Conservation (phyloP, 495 filamentous ascomycete species). For the Neurospora pannonica region DNA sequence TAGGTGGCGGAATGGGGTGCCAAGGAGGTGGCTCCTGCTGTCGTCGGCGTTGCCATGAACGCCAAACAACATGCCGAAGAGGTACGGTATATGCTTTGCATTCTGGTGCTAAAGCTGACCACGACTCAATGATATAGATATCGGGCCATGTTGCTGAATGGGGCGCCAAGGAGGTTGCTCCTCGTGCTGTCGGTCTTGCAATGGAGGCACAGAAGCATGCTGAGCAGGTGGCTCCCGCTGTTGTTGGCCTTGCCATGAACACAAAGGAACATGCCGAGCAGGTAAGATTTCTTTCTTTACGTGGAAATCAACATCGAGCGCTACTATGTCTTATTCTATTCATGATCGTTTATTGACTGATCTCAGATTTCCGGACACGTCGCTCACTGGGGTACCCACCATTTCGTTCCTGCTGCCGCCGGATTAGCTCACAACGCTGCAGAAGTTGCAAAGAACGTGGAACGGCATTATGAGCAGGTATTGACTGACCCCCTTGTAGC, state of each 20-base stretch:
- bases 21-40: not conserved
- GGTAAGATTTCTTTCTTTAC: not conserved
- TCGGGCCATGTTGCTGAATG: not conserved
- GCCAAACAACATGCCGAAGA: not conserved
- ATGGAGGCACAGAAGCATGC: not conserved
- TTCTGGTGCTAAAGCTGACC: not conserved
- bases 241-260: not conserved
- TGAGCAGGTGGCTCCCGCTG: not conserved
- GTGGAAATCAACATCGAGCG: not conserved
- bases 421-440: not conserved
- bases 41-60: not conserved
- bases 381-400: not conserved
- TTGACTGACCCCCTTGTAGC: not conserved
- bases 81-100: not conserved
- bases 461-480: not conserved
- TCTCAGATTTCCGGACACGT: not conserved
- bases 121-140: not conserved
- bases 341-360: not conserved
- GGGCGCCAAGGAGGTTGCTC: not conserved
- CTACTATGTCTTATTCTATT: not conserved
- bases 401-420: not conserved
- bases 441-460: not conserved
- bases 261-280: not conserved
- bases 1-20: not conserved
- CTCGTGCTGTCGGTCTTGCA: not conserved